Percentiles rank a stretch among this genome's conserved stretches.
Evolutionary conservation across 495 filamentous ascomycete species (phyloP).

Genomic region (Aspergillus nanangensis): DNA sequence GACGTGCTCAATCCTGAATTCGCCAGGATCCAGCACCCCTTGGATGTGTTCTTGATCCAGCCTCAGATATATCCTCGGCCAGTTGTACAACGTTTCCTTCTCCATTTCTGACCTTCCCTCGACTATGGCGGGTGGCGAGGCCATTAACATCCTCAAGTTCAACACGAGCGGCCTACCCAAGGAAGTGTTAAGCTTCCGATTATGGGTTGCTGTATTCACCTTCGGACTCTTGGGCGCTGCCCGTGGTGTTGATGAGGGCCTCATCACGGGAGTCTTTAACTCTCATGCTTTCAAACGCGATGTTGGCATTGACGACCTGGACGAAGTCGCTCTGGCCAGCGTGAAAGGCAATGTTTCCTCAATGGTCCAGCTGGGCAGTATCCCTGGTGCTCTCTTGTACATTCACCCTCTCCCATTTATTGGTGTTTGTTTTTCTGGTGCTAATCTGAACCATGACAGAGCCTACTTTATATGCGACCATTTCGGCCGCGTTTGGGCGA

Average conservation of each 20-base stretch:
- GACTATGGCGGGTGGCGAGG: too few relatives aligned
- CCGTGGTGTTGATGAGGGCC: slow-evolving; percentile 57
- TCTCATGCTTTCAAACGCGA: slow-evolving; percentile 52
- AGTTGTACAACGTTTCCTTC: too few relatives aligned
- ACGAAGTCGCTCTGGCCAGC: slow-evolving; percentile 44
- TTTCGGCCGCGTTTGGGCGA: slow-evolving; percentile 63
- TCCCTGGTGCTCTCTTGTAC: slow-evolving; percentile 52
- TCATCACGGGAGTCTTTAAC: slow-evolving; percentile 61
- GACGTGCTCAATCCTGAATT: too few relatives aligned
- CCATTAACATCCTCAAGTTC: too few relatives aligned
- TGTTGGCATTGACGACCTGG: slow-evolving; percentile 50
- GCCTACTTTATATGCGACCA: slow-evolving; percentile 65
- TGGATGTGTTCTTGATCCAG: too few relatives aligned
- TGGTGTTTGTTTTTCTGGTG: background rate
- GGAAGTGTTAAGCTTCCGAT: slow-evolving; percentile 54
- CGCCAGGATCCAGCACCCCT: too few relatives aligned
- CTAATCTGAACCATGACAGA: slow-evolving; percentile 2
- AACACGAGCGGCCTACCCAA: too few relatives aligned
- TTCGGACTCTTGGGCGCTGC: slow-evolving; percentile 60
- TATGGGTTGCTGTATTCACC: slow-evolving; percentile 48
- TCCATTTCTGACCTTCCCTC: too few relatives aligned
- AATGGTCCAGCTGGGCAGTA: slow-evolving; percentile 65
- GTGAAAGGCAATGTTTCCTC: slow-evolving; percentile 63
- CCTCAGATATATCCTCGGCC: too few relatives aligned
- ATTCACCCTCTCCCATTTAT: background rate